Base-by-base conservation (phyloP, 2,329 filamentous ascomycete genomes). In the Diaporthe caulivora region DNA sequence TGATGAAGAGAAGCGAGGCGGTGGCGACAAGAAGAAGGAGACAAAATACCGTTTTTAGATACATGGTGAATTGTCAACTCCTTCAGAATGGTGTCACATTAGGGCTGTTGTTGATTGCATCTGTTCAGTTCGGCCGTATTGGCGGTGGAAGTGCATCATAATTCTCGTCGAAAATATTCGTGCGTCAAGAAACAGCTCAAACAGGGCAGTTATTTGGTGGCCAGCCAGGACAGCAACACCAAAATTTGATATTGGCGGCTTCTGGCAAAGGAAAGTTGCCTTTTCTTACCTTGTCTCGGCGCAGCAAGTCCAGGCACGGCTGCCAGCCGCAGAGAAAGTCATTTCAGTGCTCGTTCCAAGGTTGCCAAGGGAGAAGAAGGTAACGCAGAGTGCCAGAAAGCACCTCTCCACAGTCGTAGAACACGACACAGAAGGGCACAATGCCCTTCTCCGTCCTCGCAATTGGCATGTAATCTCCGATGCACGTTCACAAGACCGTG, bases 1-100 rank as follows among this genome's bases (percentile, higher is more conserved):
- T 77, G 95, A 98, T 78, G 92, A 94, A 82, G 95, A 97, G 83
- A 91, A 92, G 81, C 88, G 88, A 79, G 88, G 70, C 10, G 74
- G 72, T 4, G 73, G 76, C 11, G 80, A 90, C 76, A 92, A 92
- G 86, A 89, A 85, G 82, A 91, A 87, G 81, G 87, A 88, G 77
- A 81, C 82, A 76, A 88, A 88, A 80, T 87, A 88, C 76, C 83
- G 84, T 77, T 87, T 87, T 72, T 88, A 83, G 77, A n/a, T 37
- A 51, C 7, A 11, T 49, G 70, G 21, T 42, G 17, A 42, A 42
- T 34, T 26, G 53, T 53, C 54, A 42, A 40, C 18, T 31, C 34
- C 71, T 29, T 26, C 70, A 47, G 37, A 53, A 34, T 26, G n/a
- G 11, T 57, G 47, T 42, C 13, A 49, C 37, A 26, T 21, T 42